phyloP scores from a whole-genome alignment of 768 basidiomycete genomes.

The Rhodotorula diobovata region DNA sequence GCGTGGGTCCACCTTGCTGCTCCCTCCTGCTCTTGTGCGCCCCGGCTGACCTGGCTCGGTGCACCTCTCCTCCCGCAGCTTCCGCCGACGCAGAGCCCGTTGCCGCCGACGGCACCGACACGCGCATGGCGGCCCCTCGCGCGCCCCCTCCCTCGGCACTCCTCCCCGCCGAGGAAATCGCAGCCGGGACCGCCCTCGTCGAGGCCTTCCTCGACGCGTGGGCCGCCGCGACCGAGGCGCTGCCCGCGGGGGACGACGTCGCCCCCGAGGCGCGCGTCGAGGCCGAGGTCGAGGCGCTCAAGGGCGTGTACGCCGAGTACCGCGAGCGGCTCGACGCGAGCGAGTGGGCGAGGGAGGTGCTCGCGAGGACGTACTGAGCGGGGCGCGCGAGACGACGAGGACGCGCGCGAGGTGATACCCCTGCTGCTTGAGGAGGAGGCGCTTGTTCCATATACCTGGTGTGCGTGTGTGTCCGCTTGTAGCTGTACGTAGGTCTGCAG shows the following conservation, averaged over 20 bases:
- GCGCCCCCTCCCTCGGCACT: not conserved
- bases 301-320: slow-evolving; percentile 59
- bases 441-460: not conserved
- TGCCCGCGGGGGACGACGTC: slow-evolving; percentile 53
- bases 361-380: slow-evolving; percentile 26
- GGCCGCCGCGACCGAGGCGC: slow-evolving; percentile 53
- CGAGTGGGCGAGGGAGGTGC: slow-evolving; percentile 54
- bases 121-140: not conserved
- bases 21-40: not conserved
- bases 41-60: not conserved
- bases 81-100: no score
- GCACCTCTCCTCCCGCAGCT: slow-evolving; percentile 26
- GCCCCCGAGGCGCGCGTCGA: slow-evolving; percentile 51
- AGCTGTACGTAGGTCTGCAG: no score
- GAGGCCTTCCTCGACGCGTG: slow-evolving; percentile 72
- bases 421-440: not conserved
- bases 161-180: slow-evolving; percentile 55
- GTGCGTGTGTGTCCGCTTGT: no score
- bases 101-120: slow-evolving; percentile 20
- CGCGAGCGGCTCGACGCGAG: slow-evolving; percentile 69
- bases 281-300: slow-evolving; percentile 54
- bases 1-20: slow-evolving; percentile 47
- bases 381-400: no score
- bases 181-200: slow-evolving; percentile 75
- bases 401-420: not conserved